phyloP scores from a whole-genome alignment of 257 asterid genomes.

The Haberlea rhodopensis region DNA sequence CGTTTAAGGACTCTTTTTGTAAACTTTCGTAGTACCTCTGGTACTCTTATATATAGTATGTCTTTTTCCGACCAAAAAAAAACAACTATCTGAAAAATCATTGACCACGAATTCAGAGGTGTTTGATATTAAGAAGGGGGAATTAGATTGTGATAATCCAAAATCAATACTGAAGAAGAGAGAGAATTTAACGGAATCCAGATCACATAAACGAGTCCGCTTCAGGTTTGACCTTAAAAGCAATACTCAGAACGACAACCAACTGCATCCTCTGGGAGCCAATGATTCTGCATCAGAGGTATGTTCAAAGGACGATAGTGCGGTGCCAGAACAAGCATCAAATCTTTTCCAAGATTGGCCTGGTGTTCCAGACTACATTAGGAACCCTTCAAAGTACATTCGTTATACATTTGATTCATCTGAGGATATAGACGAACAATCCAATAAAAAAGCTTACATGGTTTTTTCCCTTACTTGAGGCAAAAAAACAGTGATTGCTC shows the following conservation, averaged over 20 bases:
- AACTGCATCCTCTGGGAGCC: slow-evolving; percentile 24
- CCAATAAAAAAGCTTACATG: slow-evolving; percentile 57
- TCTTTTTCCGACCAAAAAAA: too few relatives aligned
- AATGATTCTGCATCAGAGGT: slow-evolving; percentile 26
- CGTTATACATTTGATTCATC: slow-evolving; percentile 58
- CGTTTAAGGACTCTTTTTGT: too few relatives aligned
- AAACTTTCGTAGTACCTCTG: too few relatives aligned
- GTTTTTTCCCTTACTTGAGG: slow-evolving; percentile 44
- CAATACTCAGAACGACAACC: slow-evolving; percentile 26
- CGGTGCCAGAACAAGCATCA: too few relatives aligned
- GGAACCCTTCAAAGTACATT: slow-evolving; percentile 75
- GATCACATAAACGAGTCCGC: too few relatives aligned
- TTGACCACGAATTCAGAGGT: slow-evolving; percentile 17
- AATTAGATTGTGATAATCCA: slow-evolving; percentile 18
- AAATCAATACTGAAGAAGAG: too few relatives aligned
- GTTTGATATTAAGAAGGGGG: slow-evolving; percentile 24
- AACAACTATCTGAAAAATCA: slow-evolving; percentile 36
- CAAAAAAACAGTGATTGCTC: slow-evolving; percentile 30
- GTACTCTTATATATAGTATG: too few relatives aligned
- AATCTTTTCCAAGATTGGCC: slow-evolving; percentile 28
- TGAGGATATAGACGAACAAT: slow-evolving; percentile 54
- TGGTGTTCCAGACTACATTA: slow-evolving; percentile 61
- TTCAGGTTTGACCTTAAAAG: too few relatives aligned
- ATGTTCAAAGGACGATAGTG: too few relatives aligned
- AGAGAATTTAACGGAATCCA: too few relatives aligned